Conservation (phyloP, 148 eudicot genomes). For the Salicornia ramosissima region DNA sequence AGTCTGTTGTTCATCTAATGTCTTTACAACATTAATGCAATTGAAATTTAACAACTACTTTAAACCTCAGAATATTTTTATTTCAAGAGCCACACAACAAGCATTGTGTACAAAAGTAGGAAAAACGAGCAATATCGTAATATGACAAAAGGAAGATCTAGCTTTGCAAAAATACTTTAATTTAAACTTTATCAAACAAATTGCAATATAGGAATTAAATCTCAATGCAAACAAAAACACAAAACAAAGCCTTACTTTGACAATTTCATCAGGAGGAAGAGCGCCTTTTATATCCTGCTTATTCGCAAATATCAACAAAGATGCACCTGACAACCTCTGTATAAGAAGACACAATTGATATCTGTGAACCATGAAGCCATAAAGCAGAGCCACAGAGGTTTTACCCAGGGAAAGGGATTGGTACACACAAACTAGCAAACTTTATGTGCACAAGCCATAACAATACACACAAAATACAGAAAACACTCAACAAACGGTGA, state of each 20-base stretch:
- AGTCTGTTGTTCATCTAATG: not conserved
- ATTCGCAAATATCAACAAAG: conserved; percentile 83
- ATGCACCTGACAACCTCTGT: conserved; percentile 91
- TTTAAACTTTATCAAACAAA: not conserved
- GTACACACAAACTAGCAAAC: not conserved
- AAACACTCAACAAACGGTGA: not conserved
- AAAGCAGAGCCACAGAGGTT: not conserved
- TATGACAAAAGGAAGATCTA: not conserved
- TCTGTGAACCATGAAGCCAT: not conserved
- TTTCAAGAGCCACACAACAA: not conserved
- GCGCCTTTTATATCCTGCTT: conserved; percentile 98
- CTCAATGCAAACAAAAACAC: not conserved
- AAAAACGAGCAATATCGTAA: not conserved
- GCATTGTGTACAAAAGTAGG: not conserved
- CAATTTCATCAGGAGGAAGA: conserved; percentile 75
- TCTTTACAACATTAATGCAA: not conserved
- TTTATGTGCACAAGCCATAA: not conserved
- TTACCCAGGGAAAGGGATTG: too few relatives aligned
- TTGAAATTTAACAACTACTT: not conserved
- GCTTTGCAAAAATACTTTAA: not conserved
- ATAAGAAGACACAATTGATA: not conserved
- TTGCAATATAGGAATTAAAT: not conserved
- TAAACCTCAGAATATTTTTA: not conserved
- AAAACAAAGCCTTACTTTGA: conserved; percentile 48
- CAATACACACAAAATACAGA: not conserved